Base-by-base conservation (phyloP, 345 rosid genomes). In the Salix viminalis region DNA sequence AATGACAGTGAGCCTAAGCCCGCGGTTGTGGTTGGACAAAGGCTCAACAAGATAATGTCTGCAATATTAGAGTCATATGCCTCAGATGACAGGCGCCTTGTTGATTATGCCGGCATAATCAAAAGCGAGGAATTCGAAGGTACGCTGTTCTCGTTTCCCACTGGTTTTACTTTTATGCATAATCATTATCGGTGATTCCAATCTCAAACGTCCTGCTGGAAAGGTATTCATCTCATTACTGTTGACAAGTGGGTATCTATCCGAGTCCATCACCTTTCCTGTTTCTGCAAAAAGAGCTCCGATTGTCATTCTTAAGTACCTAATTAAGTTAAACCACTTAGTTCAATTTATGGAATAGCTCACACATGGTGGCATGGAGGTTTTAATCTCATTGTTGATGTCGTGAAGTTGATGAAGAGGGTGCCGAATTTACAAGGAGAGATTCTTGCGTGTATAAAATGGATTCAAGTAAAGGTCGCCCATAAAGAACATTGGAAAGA, bases 101-200 rank as follows among this genome's bases (percentile, higher is more conserved):
- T 93, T 73, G 87, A 94, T 69, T 94, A 91, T 76, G 74, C 44
- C n/a, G 85, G 77, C 79, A 89, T 94, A 72, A 90, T 84, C 80
- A 88, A 75, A 75, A 86, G 94, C 56, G 98, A 91, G 71, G 98
- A 94, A 77, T 94, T 94, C 79, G 98, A 42, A 94, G 98, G 98
- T 93, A 84, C 24, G 28, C 65, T 30, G 2, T 60, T 60, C 7
- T 36, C 23, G 2, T 37, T 52, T 2, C 8, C 19, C 24, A 2
- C 19, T 60, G 42, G 14, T 19, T 58, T 36, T 37, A 39, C 42
- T 19, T 37, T 48, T 34, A 32, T 32, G 18, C 41, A 34, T n/a
- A 65, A 18, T 15, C 32, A 15, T 65, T 16, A 65, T 73, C 39
- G 14, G 14, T 23, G 52, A 67, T n/a, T 60, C 15, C 73, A 70